Conservation (phyloP, 1,284 basidiomycete species). For the Cystobasidiaceae sp. region DNA sequence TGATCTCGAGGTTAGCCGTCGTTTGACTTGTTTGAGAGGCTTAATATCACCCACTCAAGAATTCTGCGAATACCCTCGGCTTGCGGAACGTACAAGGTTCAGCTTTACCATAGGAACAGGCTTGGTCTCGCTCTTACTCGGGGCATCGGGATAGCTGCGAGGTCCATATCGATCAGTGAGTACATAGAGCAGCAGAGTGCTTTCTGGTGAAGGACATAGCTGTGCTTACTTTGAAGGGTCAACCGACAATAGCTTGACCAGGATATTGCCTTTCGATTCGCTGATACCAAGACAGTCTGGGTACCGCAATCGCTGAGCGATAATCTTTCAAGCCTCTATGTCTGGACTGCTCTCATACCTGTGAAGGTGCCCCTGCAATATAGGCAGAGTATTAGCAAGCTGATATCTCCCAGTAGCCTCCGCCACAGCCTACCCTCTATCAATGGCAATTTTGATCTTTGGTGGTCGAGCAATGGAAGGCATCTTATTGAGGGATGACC, state of each 20-base stretch:
- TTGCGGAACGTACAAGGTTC: not conserved
- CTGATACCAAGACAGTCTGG: constrained; percentile 42
- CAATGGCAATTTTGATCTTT: constrained; percentile 25
- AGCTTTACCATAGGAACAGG: not conserved
- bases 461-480: constrained; percentile 16
- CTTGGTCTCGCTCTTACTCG: constrained; percentile 49
- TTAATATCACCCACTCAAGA: too few relatives aligned
- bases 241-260: constrained; percentile 48
- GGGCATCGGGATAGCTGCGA: constrained; percentile 80
- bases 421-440: constrained; percentile 8
- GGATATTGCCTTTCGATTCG: constrained; percentile 41
- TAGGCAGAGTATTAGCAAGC: not conserved
- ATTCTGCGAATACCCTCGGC: constrained; percentile 83
- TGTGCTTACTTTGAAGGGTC: constrained; percentile 40
- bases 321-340: not conserved
- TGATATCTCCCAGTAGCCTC: not conserved
- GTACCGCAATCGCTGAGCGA: constrained; percentile 44
- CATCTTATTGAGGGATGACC: not conserved
- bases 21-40: too few relatives aligned
- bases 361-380: constrained; percentile 14
- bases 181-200: not conserved
- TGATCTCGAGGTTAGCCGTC: too few relatives aligned
- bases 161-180: not conserved
- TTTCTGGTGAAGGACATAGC: not conserved
- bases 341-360: not conserved